Conservation (phyloP, 1,284 basidiomycete genomes). For the Singerocomus inundabilis region DNA sequence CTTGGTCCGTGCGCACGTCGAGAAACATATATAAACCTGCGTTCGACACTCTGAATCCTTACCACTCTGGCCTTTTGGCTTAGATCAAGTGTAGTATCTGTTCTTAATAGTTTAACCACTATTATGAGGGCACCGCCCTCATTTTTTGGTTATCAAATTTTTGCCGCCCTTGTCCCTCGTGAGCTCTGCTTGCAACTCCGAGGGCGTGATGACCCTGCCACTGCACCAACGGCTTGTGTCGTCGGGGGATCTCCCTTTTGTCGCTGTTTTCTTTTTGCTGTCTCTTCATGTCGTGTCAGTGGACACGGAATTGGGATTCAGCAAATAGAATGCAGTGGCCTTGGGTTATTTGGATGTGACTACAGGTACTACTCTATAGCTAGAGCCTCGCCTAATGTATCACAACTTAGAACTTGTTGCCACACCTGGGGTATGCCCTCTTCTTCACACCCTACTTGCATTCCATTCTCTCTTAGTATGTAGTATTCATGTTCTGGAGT, state of each 20-base stretch:
- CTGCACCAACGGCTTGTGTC: conserved; percentile 33
- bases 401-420: conserved; percentile 58
- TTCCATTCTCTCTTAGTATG: conserved; percentile 68
- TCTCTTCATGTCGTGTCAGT: no score
- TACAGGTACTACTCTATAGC: no score
- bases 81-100: conserved; percentile 92
- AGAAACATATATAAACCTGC: conserved; percentile 7
- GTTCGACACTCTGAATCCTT: conserved; percentile 38
- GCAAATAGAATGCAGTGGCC: no score
- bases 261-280: no score
- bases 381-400: conserved; percentile 8
- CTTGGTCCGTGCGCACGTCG: conserved; percentile 13
- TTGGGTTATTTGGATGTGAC: no score
- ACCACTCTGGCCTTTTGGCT: conserved; percentile 94
- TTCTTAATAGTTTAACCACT: conserved; percentile 37
- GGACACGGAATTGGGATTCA: no score
- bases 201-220: conserved; percentile 34
- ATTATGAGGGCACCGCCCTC: conserved; percentile 33
- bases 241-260: conserved; percentile 30
- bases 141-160: conserved; percentile 36
- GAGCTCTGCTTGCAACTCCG: conserved; percentile 39
- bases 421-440: conserved; percentile 62
- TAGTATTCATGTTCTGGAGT: conserved; percentile 65
- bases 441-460: conserved; percentile 74
- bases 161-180: conserved; percentile 29